A percentile compares a stretch with the other conserved stretches of the same genome.
Evolutionary conservation across 805 yeast species (phyloP).

Genomic region (Saccharomycopsis olivae): DNA sequence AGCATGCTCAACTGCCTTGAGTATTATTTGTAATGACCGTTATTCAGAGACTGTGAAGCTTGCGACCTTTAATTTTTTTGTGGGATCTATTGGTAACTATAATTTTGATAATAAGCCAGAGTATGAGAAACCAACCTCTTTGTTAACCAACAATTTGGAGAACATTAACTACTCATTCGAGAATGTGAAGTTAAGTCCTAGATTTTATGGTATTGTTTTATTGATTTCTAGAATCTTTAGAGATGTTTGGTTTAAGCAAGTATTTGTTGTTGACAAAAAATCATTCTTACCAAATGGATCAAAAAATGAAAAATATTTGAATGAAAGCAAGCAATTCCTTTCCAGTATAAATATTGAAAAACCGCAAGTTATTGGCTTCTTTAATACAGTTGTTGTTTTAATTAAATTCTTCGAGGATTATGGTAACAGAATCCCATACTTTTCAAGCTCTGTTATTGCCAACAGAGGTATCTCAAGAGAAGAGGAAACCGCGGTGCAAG

Average conservation of each 20-base stretch:
- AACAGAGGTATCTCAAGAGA: conserved; percentile 14
- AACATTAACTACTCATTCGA: conserved; percentile 38
- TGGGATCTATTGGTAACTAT: conserved; percentile 26
- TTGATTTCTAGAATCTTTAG: conserved; percentile 70
- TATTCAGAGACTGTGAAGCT: conserved; percentile 41
- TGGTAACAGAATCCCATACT: conserved; percentile 33
- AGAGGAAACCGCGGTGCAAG: conserved; percentile 67
- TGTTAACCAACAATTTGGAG: conserved; percentile 21
- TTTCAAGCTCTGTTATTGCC: conserved; percentile 17
- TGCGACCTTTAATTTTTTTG: conserved; percentile 32
- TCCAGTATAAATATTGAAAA: conserved; percentile 31
- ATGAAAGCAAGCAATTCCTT: conserved; percentile 25
- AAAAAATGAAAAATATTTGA: conserved; percentile 25
- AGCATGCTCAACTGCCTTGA: conserved; percentile 80
- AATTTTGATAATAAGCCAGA: conserved; percentile 32
- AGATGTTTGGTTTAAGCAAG: conserved; percentile 65
- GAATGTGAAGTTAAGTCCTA: conserved; percentile 80
- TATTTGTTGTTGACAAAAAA: conserved; percentile 36
- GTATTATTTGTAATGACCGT: conserved; percentile 68
- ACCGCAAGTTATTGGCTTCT: conserved; percentile 34
- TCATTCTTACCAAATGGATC: conserved; percentile 28
- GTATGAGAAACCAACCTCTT: conserved; percentile 21
- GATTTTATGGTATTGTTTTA: conserved; percentile 81
- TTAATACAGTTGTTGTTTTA: conserved; percentile 36
- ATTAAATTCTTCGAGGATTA: conserved; percentile 35